Evolutionary conservation across 164 flowering plant species (phyloP), one percentile per base, ranked within the genome.

Genomic region (Annona cherimola): DNA sequence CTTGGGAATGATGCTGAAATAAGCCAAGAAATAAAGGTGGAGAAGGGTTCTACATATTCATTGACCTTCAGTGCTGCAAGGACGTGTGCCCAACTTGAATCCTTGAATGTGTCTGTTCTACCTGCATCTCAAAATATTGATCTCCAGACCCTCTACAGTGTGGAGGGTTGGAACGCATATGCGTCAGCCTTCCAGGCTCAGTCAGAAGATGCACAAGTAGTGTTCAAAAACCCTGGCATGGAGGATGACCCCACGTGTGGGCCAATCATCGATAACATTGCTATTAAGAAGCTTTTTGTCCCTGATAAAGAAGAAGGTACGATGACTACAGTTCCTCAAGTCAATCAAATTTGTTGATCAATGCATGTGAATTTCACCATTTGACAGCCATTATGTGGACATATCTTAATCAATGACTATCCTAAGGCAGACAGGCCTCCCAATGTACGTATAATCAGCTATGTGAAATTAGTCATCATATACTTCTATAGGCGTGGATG

Each of bases 171-270:
- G 96, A 96, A 95, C 84, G 79, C 92, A 0, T 95, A 95, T 79
- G 88, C 97, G 18, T 78, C 80, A 85, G 96, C 93, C 3, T 93
- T 93, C 71, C 82, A 78, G 69, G 94, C 93, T 2, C 83, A 86
- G 54, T 81, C 82, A 3, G 91, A 84, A 2, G 77, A 79, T 14
- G 86, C 68, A 35, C 66, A 14, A 18, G 72, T 95, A 63, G 83
- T 76, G 67, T 87, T 95, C 63, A 79, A 74, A 69, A 95, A 95
- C 78, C 84, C 94, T 0, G 98, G 99, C 66, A 91, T 91, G 96
- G 97, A 93, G 77, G 96, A 95, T 42, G 98, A 95, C 76, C 99
- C 98, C 66, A 86, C 93, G 3, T 95, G 99, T 75, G 99, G 99
- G 46, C 99, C 99, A 76, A 88, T 95, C 77, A 83, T 95, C 19